Evolutionary conservation across 495 filamentous ascomycete species (phyloP), one percentile per base, ranked within the genome.

Genomic region (Hypoxylon rickii): DNA sequence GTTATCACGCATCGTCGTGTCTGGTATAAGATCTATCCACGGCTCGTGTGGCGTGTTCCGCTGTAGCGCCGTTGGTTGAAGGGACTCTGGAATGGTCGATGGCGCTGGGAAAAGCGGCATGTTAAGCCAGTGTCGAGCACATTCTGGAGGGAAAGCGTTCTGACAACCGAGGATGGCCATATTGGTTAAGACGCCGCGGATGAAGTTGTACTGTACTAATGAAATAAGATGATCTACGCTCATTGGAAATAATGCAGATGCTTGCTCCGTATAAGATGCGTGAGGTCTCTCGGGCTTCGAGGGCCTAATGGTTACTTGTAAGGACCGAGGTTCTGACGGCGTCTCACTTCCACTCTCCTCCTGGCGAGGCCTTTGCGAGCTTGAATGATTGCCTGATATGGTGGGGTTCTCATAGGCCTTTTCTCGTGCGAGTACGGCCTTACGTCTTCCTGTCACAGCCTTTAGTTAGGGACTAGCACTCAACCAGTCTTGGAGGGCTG

Each of bases 1-100:
- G 33, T 81, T 81, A 40, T 83, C 77, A 1, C 82, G 73, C 56
- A 84, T 68, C 15, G 61, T 66, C 13, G 74, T 72, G 22, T 74
- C 68, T 2, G 80, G 82, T 41, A 83, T 76, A 39, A 83, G 71
- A 50, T 83, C 80, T 13, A 85, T 59, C 74, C 80, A 85, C 0
- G 77, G 74, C 40, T 79, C 76, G 43, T 85, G 81, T 1, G 66
- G 61, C 4, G 68, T 61, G 0, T 55, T 49, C 8, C 43, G 51
- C 52, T 84, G 82, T 0, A 82, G 20, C 16, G 39, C 51, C 1
- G 82, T 84, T 1, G 79, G 79, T 1, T 71, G 70, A 1, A 85
- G 71, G 44, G 65, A 70, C 0, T 62, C 59, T 0, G 81, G 79
- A 7, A 72, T 42, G 8, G 32, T 46, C 10, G 49, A 43, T 31